phyloP scores from a whole-genome alignment of 495 filamentous ascomycete genomes.

The Pseudomonodictys pantanalensis region DNA sequence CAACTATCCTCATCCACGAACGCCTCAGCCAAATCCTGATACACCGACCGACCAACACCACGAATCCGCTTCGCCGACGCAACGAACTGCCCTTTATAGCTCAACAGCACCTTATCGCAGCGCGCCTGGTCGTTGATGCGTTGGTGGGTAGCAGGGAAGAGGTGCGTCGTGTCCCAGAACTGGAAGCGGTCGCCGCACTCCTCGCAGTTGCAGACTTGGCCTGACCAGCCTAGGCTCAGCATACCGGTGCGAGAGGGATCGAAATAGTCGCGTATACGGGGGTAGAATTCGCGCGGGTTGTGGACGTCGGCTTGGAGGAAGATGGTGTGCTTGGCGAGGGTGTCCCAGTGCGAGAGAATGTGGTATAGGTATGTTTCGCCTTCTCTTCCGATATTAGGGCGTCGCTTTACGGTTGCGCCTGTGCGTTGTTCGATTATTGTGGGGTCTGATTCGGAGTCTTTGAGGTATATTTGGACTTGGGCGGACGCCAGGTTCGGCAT shows the following conservation, averaged over 20 bases:
- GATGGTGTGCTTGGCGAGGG: conserved; percentile 46
- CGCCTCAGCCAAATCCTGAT: conserved; percentile 34
- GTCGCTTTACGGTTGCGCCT: conserved; percentile 37
- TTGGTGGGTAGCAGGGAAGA: conserved; percentile 38
- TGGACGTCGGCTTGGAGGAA: conserved; percentile 50
- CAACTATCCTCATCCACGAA: conserved; percentile 39
- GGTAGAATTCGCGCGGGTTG: conserved; percentile 38
- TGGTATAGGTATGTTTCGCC: conserved; percentile 49
- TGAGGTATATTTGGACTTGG: conserved; percentile 42
- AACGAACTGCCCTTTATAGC: conserved; percentile 49
- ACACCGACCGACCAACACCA: conserved; percentile 38
- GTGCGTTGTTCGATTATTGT: conserved; percentile 27
- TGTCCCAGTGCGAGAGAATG: conserved; percentile 46
- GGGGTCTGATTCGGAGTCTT: conserved; percentile 35
- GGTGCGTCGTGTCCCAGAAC: conserved; percentile 35
- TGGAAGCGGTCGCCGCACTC: conserved; percentile 42
- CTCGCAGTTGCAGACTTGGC: conserved; percentile 38
- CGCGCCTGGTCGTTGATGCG: conserved; percentile 6
- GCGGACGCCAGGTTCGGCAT: conserved; percentile 4
- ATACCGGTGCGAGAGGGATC: conserved; percentile 41
- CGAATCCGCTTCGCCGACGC: conserved; percentile 44
- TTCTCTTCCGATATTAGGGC: conserved; percentile 46
- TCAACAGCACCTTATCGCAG: conserved; percentile 38
- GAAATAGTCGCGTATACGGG: conserved; percentile 42
- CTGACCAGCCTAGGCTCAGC: conserved; percentile 42